Conservation (phyloP, 257 asterid genomes). For the Penstemon eatonii region DNA sequence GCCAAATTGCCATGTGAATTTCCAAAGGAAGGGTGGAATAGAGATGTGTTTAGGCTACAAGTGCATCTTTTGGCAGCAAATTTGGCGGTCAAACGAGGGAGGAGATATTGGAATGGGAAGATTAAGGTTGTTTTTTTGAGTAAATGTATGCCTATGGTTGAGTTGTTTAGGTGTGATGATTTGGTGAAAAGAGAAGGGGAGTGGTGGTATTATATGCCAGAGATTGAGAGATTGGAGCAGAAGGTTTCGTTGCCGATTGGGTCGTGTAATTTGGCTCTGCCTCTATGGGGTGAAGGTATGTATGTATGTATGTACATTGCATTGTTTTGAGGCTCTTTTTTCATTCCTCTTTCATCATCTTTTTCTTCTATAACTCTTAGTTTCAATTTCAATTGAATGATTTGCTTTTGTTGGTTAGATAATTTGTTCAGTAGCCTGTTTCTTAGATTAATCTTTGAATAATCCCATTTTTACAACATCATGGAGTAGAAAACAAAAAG, state of each 20-base stretch:
- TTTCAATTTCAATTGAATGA: neutral
- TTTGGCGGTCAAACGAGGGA: conserved; percentile 58
- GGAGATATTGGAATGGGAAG: conserved; percentile 51
- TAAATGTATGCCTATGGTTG: conserved; percentile 73
- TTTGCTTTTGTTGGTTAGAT: too few species aligned
- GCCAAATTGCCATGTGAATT: conserved; percentile 65
- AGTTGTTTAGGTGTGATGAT: conserved; percentile 79
- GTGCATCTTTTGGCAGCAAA: conserved; percentile 70
- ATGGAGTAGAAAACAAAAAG: too few species aligned
- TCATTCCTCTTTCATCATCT: neutral
- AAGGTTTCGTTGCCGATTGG: conserved; percentile 80
- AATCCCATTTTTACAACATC: too few species aligned
- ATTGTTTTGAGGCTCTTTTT: neutral
- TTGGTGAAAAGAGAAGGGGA: conserved; percentile 63
- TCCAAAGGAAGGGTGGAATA: conserved; percentile 61
- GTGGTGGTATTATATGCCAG: conserved; percentile 78
- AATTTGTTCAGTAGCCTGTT: too few species aligned
- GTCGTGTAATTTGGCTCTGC: conserved; percentile 83
- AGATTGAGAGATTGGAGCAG: conserved; percentile 50
- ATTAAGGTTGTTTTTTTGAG: conserved; percentile 71
- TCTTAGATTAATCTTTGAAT: too few species aligned
- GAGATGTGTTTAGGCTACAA: conserved; percentile 83
- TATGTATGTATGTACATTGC: conserved; percentile 33
- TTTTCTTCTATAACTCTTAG: neutral
- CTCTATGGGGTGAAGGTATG: conserved; percentile 89